Base-by-base conservation (phyloP, 352 stramenopile species). In the Pythium apleroticum region DNA sequence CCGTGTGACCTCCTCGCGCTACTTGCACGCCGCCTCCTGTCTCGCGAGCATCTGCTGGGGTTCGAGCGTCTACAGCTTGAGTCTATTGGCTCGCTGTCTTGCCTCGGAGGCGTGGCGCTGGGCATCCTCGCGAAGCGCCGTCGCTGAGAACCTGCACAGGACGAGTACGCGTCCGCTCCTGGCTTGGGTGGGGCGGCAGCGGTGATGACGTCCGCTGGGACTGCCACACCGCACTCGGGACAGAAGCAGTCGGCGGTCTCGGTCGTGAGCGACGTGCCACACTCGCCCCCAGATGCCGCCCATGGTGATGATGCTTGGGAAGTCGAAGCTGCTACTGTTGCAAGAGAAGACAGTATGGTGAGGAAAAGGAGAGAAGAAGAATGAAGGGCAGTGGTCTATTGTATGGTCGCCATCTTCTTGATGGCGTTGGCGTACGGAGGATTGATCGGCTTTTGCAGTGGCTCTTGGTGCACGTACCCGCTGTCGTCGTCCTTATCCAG, bases 271-370 rank as follows among this genome's bases (percentile, higher is more conserved):
- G 80, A 75, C 4, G 80, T 81, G 69, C 86, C 86, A 65, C 86
- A 95, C 67, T 93, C 84, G 66, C 86, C 86, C 65, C 86, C 93
- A 70, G 93, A 95, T n/a, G n/a, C n/a, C n/a, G 57, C 80, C 81
- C 86, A 95, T 95, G 58, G 17, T 64, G 20, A 54, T n/a, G n/a
- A n/a, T n/a, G n/a, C 19, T 30, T 20, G 46, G 1, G 33, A 39
- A 39, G 33, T 17, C 8, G 33, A 39, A 35, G 30, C 30, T 35
- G 30, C 33, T 48, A 17, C 14, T 7, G 37, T 12, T 45, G 37
- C 11, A 10, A 3, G 14, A 22, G 14, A 7, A 2, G n/a, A n/a
- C n/a, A n/a, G n/a, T n/a, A n/a, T n/a, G n/a, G n/a, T n/a, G n/a
- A 2, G 20, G 20, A 49, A 49, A 49, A 49, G 15, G 28, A 49